Evolutionary conservation across 345 rosid genomes (phyloP).

Genomic region (Lenwebbia sp.): DNA sequence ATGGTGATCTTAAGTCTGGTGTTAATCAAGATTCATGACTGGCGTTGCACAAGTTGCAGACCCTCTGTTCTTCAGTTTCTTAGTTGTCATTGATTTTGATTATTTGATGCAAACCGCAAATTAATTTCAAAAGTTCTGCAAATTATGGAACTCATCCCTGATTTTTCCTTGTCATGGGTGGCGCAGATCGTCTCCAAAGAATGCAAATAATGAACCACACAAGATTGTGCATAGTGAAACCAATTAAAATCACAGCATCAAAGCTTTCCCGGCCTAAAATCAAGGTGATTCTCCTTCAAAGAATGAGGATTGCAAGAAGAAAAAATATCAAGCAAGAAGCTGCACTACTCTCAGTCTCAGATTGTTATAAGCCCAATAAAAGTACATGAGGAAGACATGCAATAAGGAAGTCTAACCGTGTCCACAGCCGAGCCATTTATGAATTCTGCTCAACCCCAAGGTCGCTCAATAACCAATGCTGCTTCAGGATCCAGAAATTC

Average conservation of each 20-base stretch:
- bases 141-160: neutral
- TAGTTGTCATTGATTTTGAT: neutral
- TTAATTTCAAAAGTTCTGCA: neutral
- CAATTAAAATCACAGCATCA: neutral
- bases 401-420: neutral
- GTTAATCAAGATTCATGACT: neutral
- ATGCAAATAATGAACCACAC: neutral
- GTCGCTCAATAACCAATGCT: neutral
- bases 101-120: neutral
- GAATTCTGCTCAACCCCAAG: neutral
- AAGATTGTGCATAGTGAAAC: neutral
- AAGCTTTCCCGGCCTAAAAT: neutral
- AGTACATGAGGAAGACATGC: neutral
- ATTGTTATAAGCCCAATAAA: neutral
- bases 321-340: neutral
- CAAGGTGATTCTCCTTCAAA: neutral
- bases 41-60: neutral
- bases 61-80: neutral
- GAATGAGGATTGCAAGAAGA: neutral
- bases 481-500: neutral
- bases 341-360: neutral
- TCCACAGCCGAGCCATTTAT: neutral
- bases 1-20: neutral
- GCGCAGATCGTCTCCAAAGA: neutral
- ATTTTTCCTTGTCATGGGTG: neutral